Evolutionary conservation across 345 rosid species (phyloP), one percentile per base, ranked within the genome.

Genomic region (Nasturtium officinale): DNA sequence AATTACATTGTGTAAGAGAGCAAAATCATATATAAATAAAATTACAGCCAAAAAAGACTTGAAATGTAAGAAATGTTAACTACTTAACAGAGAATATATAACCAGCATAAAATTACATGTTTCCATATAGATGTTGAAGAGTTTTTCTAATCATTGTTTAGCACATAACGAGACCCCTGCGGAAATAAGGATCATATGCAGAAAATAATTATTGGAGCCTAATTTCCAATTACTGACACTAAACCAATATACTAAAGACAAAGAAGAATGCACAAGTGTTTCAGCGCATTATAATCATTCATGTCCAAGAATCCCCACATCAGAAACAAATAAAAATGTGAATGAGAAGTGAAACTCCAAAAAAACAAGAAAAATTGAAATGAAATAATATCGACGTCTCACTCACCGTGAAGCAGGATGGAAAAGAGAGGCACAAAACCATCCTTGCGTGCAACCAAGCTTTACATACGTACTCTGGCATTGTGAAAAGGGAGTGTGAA

Each of bases 401-500:
- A 78, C 84, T 83, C 72, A 91, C 97, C 78, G 73, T 56, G 91
- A 79, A 63, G 96, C 70, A 74, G 93, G 95, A 68, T 95, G 93
- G 46, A 80, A 66, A 70, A 87, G 73, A 69, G 96, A 86, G 73
- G 97, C 87, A 29, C 79, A 79, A 82, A 94, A 94, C 96, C 97
- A 94, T 71, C 97, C 98, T 87, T 91, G 97, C 5, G 96, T 87
- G 74, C 96, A 89, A 51, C 92, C 91, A 79, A 91, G 98, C 87
- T 82, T 91, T 30, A 89, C 87, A 75, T 94, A 91, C 7, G 92
- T 86, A 77, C 87, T 85, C 97, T 91, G 85, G 33, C 28, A 63
- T 48, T 32, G 40, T 42, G 25, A 72, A 50, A 37, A 17, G 6
- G 18, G 13, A 64, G 54, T 29, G 73, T 60, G 18, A 77, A 59